Percentiles rank a stretch among this genome's conserved stretches.
Evolutionary conservation across 2,329 filamentous ascomycete species (phyloP).

Genomic region (Sarocladiaceae sp.): DNA sequence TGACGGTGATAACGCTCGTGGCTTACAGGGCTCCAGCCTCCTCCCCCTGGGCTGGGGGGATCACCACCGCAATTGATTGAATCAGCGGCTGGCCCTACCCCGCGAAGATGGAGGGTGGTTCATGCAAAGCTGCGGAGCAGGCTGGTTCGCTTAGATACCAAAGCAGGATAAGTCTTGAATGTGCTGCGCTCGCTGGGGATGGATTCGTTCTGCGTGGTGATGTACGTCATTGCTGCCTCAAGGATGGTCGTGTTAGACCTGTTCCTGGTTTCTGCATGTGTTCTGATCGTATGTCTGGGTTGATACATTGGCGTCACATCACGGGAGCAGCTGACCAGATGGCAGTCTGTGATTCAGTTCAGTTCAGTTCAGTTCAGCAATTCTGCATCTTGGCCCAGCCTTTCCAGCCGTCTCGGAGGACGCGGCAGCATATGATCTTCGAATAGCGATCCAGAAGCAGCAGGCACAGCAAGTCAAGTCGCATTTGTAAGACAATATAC

Average conservation of each 20-base stretch:
- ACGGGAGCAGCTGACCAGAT: conserved; percentile 1
- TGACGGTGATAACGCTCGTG: not conserved
- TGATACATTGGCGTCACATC: not conserved
- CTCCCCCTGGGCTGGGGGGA: not conserved
- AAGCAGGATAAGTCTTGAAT: not conserved
- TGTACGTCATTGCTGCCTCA: conserved; percentile 1
- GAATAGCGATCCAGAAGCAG: not conserved
- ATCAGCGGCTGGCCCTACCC: conserved; percentile 1
- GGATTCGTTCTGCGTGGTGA: not conserved
- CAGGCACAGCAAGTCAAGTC: not conserved
- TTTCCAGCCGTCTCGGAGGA: conserved; percentile 2
- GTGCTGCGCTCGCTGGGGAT: not conserved
- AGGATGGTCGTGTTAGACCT: not conserved
- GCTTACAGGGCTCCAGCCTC: not conserved
- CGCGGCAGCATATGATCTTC: conserved; percentile 3
- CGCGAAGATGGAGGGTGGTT: not conserved
- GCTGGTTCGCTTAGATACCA: conserved; percentile 1
- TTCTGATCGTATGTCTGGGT: not conserved
- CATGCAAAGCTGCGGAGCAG: not conserved
- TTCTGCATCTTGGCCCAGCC: not conserved
- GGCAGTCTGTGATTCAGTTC: not conserved
- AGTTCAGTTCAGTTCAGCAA: not conserved
- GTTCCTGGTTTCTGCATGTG: not conserved
- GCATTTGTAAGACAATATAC: not conserved
- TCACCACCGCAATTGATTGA: not conserved